Base-by-base conservation (phyloP, 345 rosid genomes). In the Acer yangbiense region DNA sequence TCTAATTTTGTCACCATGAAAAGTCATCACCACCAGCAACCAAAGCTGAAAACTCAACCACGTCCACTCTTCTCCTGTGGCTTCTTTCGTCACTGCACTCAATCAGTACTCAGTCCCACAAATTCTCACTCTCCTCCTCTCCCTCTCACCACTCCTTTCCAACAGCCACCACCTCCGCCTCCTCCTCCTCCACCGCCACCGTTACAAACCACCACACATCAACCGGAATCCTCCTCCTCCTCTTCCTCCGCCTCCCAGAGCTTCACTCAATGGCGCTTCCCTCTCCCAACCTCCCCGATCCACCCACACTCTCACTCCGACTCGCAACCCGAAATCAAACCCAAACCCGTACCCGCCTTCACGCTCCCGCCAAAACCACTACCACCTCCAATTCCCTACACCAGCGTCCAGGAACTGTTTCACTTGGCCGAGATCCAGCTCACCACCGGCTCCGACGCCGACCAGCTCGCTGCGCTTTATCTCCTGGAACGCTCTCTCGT, bases 191-290 rank as follows among this genome's bases (percentile, higher is more conserved):
- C 71, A 9, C 88, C 74, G 18, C 90, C 83, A 23, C 81, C 75
- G 17, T 82, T 61, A 11, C 76, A 79, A 0, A 72, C 81, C 10
- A 72, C 81, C 10, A 75, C 84, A 9, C 61, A 60, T 0, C 81
- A 69, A 54, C 84, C 82, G 23, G 80, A 68, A 69, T 94, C 94
- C 11, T 89, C 96, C 1, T 94, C 97, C 20, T 89, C 97, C 32
- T 90, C 98, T 44, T 74, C 97, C 69, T 88, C 94, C 74, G 81
- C 94, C 67, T 92, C 97, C 41, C 98, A 94, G 60, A 91, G 96
- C 86, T 94, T 94, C 89, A 93, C 97, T 55, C 97, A 90, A 55
- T 92, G 98, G 98, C 87, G 82, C 18, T 90, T 94, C 80, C 96
- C 97, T 8, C 88, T 90, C 61, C 79, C 89, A 9, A 76, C 83